Conservation (phyloP, 1,284 basidiomycete species). For the Cryptococcus wingfieldii region DNA sequence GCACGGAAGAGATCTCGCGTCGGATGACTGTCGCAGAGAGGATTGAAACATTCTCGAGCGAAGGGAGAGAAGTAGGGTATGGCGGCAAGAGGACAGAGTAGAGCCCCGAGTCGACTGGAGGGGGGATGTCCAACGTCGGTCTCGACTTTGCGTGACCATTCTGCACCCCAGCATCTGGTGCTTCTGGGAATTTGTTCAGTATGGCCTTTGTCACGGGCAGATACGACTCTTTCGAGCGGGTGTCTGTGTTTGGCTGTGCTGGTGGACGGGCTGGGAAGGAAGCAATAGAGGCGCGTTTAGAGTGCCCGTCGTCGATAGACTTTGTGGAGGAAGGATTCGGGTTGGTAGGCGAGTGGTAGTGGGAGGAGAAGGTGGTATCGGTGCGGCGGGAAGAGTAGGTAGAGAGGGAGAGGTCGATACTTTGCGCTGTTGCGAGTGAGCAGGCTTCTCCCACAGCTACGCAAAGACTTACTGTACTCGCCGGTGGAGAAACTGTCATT, state of each 20-base stretch:
- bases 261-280: slow-evolving; percentile 9
- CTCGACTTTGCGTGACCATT: background rate
- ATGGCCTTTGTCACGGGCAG: slow-evolving; percentile 2
- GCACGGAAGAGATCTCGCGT: slow-evolving; percentile 1
- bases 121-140: slow-evolving; percentile 1
- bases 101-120: slow-evolving; percentile 1
- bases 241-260: background rate
- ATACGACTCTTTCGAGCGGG: background rate
- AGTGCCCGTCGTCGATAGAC: slow-evolving; percentile 2
- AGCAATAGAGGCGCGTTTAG: slow-evolving; percentile 7
- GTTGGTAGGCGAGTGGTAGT: slow-evolving; percentile 7
- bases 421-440: slow-evolving; percentile 4
- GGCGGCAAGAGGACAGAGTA: slow-evolving; percentile 24
- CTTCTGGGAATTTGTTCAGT: slow-evolving; percentile 5
- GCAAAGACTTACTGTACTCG: slow-evolving; percentile 10
- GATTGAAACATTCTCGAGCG: slow-evolving; percentile 30
- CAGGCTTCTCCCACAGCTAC: background rate
- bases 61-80: slow-evolving; percentile 22
- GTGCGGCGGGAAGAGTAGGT: slow-evolving; percentile 6
- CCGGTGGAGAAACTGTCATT: slow-evolving; percentile 9
- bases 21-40: slow-evolving; percentile 25
- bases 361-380: slow-evolving; percentile 6
- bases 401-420: slow-evolving; percentile 5
- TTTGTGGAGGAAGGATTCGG: slow-evolving; percentile 8
- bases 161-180: background rate